Conservation (phyloP, 176 grass and related monocot species). For the Neostapfia colusana region DNA sequence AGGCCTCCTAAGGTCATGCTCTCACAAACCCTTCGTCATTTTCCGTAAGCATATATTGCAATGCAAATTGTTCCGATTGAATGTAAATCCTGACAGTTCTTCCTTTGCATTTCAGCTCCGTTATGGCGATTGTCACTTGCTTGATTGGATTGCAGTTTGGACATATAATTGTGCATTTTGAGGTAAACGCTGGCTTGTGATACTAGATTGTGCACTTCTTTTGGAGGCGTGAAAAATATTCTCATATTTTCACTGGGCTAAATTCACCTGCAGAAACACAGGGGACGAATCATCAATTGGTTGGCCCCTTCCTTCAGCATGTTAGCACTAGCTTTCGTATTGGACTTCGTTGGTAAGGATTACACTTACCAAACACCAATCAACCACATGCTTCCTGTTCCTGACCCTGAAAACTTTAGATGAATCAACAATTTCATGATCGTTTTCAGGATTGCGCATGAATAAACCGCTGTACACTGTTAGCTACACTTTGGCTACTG, state of each 20-base stretch:
- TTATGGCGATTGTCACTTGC: conserved; percentile 92
- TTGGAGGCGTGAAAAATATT: not conserved
- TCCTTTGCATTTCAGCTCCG: conserved; percentile 53
- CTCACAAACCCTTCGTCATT: not conserved
- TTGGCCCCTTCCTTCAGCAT: conserved; percentile 69
- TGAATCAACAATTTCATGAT: not conserved
- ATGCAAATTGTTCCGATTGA: not conserved
- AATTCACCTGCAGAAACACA: conserved; percentile 68
- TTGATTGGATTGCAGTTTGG: conserved; percentile 91
- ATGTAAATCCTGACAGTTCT: conserved; percentile 11
- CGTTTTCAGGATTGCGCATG: conserved; percentile 64
- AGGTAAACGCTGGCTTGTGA: conserved; percentile 46
- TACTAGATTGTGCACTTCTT: conserved; percentile 18
- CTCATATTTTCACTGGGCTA: not conserved
- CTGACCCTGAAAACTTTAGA: not conserved
- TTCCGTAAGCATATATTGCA: not conserved
- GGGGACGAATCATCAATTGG: conserved; percentile 69
- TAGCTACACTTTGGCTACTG: conserved; percentile 80
- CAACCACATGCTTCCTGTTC: not conserved
- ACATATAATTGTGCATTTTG: conserved; percentile 77
- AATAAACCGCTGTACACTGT: conserved; percentile 87
- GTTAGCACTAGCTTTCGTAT: conserved; percentile 59
- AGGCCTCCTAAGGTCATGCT: conserved; percentile 71
- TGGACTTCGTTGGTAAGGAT: conserved; percentile 68
- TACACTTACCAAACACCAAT: not conserved